phyloP scores from a whole-genome alignment of 257 asterid genomes.

The Verbascum thapsus region DNA sequence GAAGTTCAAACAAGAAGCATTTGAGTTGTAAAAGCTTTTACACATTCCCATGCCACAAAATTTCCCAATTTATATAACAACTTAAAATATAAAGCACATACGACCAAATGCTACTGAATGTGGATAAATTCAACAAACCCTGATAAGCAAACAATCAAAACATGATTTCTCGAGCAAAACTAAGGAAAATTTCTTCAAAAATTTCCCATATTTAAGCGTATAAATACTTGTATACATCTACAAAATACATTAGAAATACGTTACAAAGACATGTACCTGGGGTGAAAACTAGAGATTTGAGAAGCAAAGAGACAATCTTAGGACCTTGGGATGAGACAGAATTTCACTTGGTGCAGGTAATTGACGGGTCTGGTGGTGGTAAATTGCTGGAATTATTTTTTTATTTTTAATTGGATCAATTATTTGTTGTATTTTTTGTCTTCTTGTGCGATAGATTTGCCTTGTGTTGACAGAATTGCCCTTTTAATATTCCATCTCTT shows the following conservation, averaged over 20 bases:
- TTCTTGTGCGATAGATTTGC: background rate
- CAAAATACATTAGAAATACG: constrained; percentile 24
- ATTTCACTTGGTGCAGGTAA: constrained; percentile 29
- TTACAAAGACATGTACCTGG: constrained; percentile 26
- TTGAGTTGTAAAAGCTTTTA: background rate
- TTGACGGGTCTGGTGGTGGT: constrained; percentile 36
- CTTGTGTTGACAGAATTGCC: constrained; percentile 12
- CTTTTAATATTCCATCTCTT: too few species aligned
- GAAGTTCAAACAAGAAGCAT: constrained; percentile 15
- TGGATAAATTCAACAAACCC: constrained; percentile 13
- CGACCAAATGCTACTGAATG: background rate
- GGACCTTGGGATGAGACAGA: constrained; percentile 27
- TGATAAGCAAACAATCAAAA: constrained; percentile 11
- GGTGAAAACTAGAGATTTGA: constrained; percentile 30
- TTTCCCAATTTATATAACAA: constrained; percentile 7
- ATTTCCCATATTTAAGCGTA: background rate
- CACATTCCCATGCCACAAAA: constrained; percentile 18
- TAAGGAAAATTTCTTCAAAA: background rate
- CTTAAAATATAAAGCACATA: constrained; percentile 17
- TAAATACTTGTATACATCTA: background rate
- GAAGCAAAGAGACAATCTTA: constrained; percentile 31
- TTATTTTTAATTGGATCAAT: background rate
- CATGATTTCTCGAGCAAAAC: constrained; percentile 15
- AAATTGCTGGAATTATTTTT: constrained; percentile 26
- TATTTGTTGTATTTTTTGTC: constrained; percentile 24